Percentiles rank a stretch among this genome's conserved stretches.
phyloP scores from a whole-genome alignment of 164 flowering plant species.

The Piper betle region DNA sequence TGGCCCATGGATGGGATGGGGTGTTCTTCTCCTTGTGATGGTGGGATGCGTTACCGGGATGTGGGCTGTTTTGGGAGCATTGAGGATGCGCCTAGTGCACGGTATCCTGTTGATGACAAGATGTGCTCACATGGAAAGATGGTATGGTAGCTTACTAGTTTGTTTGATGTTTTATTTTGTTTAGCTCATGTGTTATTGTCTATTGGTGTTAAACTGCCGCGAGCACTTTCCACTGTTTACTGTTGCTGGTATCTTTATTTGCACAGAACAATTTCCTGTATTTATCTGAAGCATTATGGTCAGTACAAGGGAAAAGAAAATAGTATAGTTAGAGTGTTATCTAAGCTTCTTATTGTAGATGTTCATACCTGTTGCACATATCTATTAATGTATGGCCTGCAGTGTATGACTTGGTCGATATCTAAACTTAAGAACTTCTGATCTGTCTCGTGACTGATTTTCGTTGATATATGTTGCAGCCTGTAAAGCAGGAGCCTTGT shows the following conservation, averaged over 20 bases:
- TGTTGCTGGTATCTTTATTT: neutral
- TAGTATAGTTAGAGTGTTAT: no score
- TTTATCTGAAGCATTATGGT: no score
- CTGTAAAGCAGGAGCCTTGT: conserved; percentile 18
- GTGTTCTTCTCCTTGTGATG: conserved; percentile 31
- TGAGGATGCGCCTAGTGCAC: conserved; percentile 15
- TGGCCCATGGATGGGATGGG: conserved; percentile 29
- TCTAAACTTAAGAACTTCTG: neutral
- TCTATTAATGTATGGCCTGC: neutral
- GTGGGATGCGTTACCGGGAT: conserved; percentile 21
- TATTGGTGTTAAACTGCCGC: neutral
- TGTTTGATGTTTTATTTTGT: neutral
- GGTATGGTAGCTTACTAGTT: conserved; percentile 10
- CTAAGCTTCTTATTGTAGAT: no score
- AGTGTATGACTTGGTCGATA: neutral
- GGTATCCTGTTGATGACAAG: conserved; percentile 26
- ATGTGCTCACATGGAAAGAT: conserved; percentile 15
- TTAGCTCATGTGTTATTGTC: neutral
- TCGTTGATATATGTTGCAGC: conserved; percentile 10
- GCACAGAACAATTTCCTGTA: no score
- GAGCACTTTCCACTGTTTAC: neutral
- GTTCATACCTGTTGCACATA: no score
- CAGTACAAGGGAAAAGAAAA: no score
- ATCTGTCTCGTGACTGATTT: neutral
- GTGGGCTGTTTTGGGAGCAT: conserved; percentile 22